Percentiles rank a stretch among this genome's conserved stretches.
phyloP scores from a whole-genome alignment of 1,284 basidiomycete species.

The Cronartium ribicola region DNA sequence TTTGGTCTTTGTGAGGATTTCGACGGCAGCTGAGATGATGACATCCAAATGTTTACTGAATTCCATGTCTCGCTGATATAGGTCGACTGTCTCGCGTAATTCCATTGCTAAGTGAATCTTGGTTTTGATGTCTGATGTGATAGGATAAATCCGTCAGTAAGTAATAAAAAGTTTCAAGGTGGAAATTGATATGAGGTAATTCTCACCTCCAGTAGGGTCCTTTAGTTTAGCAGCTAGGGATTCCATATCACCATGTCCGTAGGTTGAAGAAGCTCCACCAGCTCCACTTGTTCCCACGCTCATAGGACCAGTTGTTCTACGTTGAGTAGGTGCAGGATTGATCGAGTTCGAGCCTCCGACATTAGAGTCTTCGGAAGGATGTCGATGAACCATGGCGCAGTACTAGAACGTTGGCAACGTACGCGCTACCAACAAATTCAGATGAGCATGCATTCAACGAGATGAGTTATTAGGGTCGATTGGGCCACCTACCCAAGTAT shows the following conservation, averaged over 20 bases:
- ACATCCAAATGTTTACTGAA: slow-evolving; percentile 61
- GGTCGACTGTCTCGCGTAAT: slow-evolving; percentile 80
- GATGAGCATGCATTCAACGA: too few relatives aligned
- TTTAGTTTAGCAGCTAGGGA: slow-evolving; percentile 45
- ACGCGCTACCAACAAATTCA: too few relatives aligned
- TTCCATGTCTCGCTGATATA: slow-evolving; percentile 69
- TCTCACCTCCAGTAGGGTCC: slow-evolving; percentile 45
- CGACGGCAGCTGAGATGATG: slow-evolving; percentile 70
- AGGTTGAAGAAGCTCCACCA: slow-evolving; percentile 23
- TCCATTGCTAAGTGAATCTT: slow-evolving; percentile 70
- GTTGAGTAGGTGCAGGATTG: not conserved
- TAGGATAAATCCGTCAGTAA: not conserved
- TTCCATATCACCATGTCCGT: slow-evolving; percentile 44
- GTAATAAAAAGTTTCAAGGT: not conserved
- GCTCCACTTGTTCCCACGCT: slow-evolving; percentile 9
- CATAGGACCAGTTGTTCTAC: slow-evolving; percentile 16
- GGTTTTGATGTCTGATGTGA: slow-evolving; percentile 43
- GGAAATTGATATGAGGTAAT: not conserved
- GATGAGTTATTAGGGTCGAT: too few relatives aligned
- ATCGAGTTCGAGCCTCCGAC: not conserved
- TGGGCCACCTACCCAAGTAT: too few relatives aligned
- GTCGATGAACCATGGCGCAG: not conserved
- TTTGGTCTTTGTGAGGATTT: slow-evolving; percentile 71
- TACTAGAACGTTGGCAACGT: too few relatives aligned
- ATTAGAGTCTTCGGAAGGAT: not conserved